Evolutionary conservation across 2,329 filamentous ascomycete species (phyloP).

Genomic region (Sporothrix brasiliensis): DNA sequence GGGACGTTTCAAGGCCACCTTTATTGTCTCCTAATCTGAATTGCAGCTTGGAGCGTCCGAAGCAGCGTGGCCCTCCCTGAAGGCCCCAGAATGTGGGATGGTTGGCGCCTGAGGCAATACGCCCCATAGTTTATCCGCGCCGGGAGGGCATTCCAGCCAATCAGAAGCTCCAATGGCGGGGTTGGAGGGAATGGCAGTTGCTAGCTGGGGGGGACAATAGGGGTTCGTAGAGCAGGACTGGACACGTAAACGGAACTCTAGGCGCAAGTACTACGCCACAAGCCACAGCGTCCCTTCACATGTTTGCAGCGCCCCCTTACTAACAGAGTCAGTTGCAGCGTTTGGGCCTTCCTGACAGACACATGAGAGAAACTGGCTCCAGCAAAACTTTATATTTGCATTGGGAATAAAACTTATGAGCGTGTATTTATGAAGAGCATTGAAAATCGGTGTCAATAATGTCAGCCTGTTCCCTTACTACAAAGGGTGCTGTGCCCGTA

Average conservation of each 20-base stretch:
- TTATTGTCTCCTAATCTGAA: conserved; percentile 31
- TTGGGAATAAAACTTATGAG: too few relatives aligned
- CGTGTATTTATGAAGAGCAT: too few relatives aligned
- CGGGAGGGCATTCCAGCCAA: conserved; percentile 28
- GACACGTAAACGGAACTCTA: conserved; percentile 22
- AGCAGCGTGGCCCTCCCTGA: conserved; percentile 33
- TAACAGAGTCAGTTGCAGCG: not conserved
- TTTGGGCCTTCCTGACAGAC: not conserved
- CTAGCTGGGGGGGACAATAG: conserved; percentile 24
- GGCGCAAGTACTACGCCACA: not conserved
- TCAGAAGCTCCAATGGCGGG: conserved; percentile 28
- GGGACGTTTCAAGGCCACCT: conserved; percentile 36
- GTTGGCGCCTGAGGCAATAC: conserved; percentile 32
- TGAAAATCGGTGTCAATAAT: too few relatives aligned
- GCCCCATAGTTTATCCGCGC: conserved; percentile 34
- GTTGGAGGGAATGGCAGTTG: conserved; percentile 16
- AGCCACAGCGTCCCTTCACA: conserved; percentile 10
- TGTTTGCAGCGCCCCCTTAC: not conserved
- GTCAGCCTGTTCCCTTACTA: too few relatives aligned
- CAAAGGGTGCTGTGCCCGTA: not conserved
- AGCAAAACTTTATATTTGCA: too few relatives aligned
- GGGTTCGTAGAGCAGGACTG: conserved; percentile 27
- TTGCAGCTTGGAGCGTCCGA: conserved; percentile 26
- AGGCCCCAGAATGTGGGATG: conserved; percentile 33
- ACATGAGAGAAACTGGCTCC: too few relatives aligned